Evolutionary conservation across 2,329 filamentous ascomycete species (phyloP), one percentile per base, ranked within the genome.

Genomic region (Juglanconis sp.): DNA sequence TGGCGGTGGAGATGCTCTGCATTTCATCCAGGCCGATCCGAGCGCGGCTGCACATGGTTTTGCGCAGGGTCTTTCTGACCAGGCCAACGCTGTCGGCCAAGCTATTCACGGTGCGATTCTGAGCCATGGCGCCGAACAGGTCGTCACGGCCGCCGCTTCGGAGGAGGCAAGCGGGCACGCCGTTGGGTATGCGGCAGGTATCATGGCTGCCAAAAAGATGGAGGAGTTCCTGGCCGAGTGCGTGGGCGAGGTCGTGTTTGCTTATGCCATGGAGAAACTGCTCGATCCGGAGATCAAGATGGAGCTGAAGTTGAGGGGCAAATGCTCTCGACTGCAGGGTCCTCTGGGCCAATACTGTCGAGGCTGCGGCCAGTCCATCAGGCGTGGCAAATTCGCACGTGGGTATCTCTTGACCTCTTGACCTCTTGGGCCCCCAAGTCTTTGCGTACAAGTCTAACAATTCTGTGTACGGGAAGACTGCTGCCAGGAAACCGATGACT

Each of bases 141-240:
- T 56, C 24, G 44, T 61, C 1, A 51, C 35, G 24, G 34, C 35
- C 15, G 48, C 51, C 11, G 46, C 47, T 11, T 36, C 46, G n/a
- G 56, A 61, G 15, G 48, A 30, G 9, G 52, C 38, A 4, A 62
- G 53, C 15, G 60, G 60, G 15, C 60, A 62, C 30, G 57, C 52
- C 24, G 48, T 62, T 11, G 60, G 60, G 3, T 62, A 62, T 17
- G 60, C 60, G 17, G 60, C 53, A 4, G 60, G 60, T 0, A 54
- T 62, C 1, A 54, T 51, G 46, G 60, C 60, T 24, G 60, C 60
- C 4, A 62, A 62, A 56, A 62, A 62, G 52, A 62, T 62, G 60
- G 60, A 62, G 57, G 60, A 62, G 7, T 38, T 59, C 17, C 56
- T 62, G 5, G 60, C 49, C 11, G 60, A 62, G 36, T 59, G 56